Conservation (phyloP, 1,284 basidiomycete genomes). For the Malassezia brasiliensis region DNA sequence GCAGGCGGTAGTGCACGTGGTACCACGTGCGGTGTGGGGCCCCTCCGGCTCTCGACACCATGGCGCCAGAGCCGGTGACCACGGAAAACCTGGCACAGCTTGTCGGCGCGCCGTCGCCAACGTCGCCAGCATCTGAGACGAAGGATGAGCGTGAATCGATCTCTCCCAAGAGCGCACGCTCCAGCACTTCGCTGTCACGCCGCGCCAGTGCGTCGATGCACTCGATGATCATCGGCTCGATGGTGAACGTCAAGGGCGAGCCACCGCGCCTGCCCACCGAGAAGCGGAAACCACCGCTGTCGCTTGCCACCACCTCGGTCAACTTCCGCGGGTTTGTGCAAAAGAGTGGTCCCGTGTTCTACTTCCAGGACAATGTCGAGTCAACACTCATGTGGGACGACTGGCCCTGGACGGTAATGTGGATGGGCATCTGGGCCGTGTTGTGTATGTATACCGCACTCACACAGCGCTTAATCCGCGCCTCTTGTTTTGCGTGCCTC, state of each 20-base stretch:
- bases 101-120: background rate
- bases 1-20: background rate
- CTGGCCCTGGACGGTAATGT: conserved; percentile 41
- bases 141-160: background rate
- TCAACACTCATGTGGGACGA: conserved; percentile 46
- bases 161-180: background rate
- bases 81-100: conserved; percentile 15
- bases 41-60: background rate
- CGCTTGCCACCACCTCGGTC: conserved; percentile 37
- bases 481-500: conserved; percentile 33
- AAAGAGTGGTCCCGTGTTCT: conserved; percentile 44
- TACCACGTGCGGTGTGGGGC: background rate
- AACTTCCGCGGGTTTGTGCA: conserved; percentile 47
- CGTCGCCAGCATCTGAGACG: background rate
- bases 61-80: conserved; percentile 9
- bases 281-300: conserved; percentile 39
- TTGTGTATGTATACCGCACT: conserved; percentile 17
- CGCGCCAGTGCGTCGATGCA: conserved; percentile 31
- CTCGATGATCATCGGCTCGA: conserved; percentile 29
- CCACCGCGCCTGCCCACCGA: conserved; percentile 37
- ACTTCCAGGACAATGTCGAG: conserved; percentile 44
- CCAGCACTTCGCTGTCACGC: conserved; percentile 16
- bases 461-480: conserved; percentile 31
- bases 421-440: conserved; percentile 46
- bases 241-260: conserved; percentile 30